A percentile compares a stretch with the other conserved stretches of the same genome.
phyloP scores from a whole-genome alignment of 1,284 basidiomycete species.

The Apiotrichum gracile region DNA sequence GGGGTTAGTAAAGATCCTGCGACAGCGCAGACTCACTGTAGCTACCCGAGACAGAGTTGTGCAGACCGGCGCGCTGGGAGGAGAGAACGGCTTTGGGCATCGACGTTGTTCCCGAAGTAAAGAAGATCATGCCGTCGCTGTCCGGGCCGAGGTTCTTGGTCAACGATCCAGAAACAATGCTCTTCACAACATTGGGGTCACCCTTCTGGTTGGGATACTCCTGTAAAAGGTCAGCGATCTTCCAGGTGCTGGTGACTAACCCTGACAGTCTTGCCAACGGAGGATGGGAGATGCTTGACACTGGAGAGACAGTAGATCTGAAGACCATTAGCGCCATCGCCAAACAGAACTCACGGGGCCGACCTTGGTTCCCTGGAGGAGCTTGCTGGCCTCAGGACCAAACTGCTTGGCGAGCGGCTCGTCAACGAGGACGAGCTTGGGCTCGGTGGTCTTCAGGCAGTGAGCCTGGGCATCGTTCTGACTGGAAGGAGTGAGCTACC shows the following conservation, averaged over 20 bases:
- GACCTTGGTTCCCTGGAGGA: conserved; percentile 4
- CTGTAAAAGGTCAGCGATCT: neutral
- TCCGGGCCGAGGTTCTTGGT: conserved; percentile 27
- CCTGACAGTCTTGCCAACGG: neutral
- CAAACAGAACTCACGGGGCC: neutral
- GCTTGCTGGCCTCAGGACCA: conserved; percentile 4
- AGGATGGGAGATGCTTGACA: neutral
- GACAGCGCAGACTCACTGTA: neutral
- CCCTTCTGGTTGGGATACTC: neutral
- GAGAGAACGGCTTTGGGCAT: conserved; percentile 3
- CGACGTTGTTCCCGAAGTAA: conserved; percentile 18
- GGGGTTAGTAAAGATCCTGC: neutral
- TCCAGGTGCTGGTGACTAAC: neutral
- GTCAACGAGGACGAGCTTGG: conserved; percentile 31
- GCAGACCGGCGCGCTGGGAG: conserved; percentile 6
- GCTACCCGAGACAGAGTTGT: neutral
- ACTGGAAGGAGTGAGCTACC: neutral
- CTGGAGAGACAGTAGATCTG: conserved; percentile 5
- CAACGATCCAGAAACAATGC: neutral
- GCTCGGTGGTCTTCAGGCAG: conserved; percentile 24
- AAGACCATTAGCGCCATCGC: neutral
- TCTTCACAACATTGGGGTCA: neutral
- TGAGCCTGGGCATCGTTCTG: conserved; percentile 12
- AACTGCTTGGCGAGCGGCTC: conserved; percentile 25
- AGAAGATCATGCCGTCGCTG: conserved; percentile 38